These are phyloP conservation scores for Clavariopsis aquatica DNA, from an alignment of 495 filamentous ascomycete species.

Conservation along the genomic window DNA sequence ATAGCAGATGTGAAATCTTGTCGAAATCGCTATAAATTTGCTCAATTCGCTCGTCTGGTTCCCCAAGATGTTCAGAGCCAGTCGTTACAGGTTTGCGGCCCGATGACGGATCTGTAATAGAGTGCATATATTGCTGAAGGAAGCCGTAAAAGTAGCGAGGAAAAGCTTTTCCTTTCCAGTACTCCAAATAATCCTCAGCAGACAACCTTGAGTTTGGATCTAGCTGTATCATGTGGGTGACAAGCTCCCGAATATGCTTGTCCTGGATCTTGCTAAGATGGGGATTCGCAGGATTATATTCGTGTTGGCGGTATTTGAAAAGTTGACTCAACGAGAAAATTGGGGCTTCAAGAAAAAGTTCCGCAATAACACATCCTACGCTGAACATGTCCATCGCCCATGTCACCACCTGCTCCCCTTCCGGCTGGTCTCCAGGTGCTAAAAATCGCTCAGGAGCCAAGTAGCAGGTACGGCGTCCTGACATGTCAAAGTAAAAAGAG, in stretches of 20 bases:
- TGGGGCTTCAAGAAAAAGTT: slow-evolving; percentile 91
- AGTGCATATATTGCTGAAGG: slow-evolving; percentile 93
- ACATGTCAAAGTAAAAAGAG: slow-evolving; percentile 95
- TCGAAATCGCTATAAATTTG: slow-evolving; percentile 93
- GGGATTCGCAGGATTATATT: slow-evolving; percentile 82
- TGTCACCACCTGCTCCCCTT: slow-evolving; percentile 63
- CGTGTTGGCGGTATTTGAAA: slow-evolving; percentile 86
- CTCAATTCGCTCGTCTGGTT: slow-evolving; percentile 91
- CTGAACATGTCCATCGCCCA: slow-evolving; percentile 99
- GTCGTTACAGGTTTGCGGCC: slow-evolving; percentile 66
- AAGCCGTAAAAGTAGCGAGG: slow-evolving; percentile 96
- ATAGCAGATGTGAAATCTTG: slow-evolving; percentile 89
- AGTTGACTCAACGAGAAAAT: slow-evolving; percentile 92
- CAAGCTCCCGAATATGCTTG: slow-evolving; percentile 79
- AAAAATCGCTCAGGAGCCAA: slow-evolving; percentile 92
- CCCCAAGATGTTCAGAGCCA: slow-evolving; percentile 66
- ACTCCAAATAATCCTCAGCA: slow-evolving; percentile 90
- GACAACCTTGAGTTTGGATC: slow-evolving; percentile 90
- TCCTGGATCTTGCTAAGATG: slow-evolving; percentile 87
- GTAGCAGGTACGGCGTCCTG: slow-evolving; percentile 91
- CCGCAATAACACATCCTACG: slow-evolving; percentile 94
- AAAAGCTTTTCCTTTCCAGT: slow-evolving; percentile 89
- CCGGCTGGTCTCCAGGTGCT: slow-evolving; percentile 59
- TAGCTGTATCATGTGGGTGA: slow-evolving; percentile 91
- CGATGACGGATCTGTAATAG: slow-evolving; percentile 90